Evolutionary conservation across 2,329 filamentous ascomycete species (phyloP), one percentile per base, ranked within the genome.

Genomic region (Exophiala sideris): DNA sequence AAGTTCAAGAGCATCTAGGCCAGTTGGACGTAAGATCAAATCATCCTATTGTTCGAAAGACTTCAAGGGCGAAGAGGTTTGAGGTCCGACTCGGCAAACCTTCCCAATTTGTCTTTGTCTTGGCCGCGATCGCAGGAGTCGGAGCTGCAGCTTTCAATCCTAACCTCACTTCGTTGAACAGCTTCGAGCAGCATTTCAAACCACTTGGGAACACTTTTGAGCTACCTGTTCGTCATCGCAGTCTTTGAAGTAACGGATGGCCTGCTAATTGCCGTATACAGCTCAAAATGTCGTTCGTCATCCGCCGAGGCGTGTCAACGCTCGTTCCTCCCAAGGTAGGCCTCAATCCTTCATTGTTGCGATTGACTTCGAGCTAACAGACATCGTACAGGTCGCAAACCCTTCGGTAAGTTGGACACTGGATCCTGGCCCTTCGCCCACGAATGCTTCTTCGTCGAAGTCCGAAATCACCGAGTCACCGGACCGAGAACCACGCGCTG

Each of bases 311-410:
- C 82, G 87, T 96, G 72, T 97, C 94, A 73, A 96, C 95, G 82
- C 87, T 99, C 76, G 96, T 99, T 70, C 95, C 95, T 68, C 94
- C 95, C 71, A 99, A 99, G 91, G 92, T 96, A 80, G 67, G 59
- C 53, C 50, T 53, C 50, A 48, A 38, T 29, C 16, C 42, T 40
- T 21, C 35, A 10, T 20, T 35, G 14, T 24, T 38, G 20, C 46
- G 45, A 34, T 20, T 16, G 18, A 7, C 3, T 29, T n/a, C 29
- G 21, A 33, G 34, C 53, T 59, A 24, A 57, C 56, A 40, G 57
- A 48, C 50, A 39, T 41, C 20, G 35, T 42, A 48, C 21, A 59
- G 51, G 40, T 60, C 48, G 50, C 55, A 55, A 53, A 53, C 42
- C 50, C 58, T 45, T 52, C 47, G 57, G 50, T 65, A 65, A 46